A percentile compares a stretch with the other conserved stretches of the same genome.
These are phyloP conservation scores for Podaxis rugospora DNA, from an alignment of 768 basidiomycete genomes.

Conservation along the genomic window DNA sequence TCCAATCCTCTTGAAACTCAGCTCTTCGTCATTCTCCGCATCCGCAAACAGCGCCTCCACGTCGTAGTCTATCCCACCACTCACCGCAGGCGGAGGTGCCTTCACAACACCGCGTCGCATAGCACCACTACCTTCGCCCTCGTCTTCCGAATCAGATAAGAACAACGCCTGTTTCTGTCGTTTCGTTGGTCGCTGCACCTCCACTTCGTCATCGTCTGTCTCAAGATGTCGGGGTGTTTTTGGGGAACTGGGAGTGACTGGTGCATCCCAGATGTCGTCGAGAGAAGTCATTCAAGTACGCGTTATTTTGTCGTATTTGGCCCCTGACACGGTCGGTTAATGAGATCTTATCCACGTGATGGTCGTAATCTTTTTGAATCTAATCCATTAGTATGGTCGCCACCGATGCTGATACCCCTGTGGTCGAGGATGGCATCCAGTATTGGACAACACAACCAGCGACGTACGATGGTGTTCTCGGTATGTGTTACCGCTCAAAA, in stretches of 20 bases:
- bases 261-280: slow-evolving; percentile 60
- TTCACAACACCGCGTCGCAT: slow-evolving; percentile 10
- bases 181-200: slow-evolving; percentile 26
- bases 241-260: slow-evolving; percentile 25
- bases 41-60: slow-evolving; percentile 40
- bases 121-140: slow-evolving; percentile 32
- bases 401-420: slow-evolving; percentile 33
- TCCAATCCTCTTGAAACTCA: slow-evolving; percentile 43
- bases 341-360: slow-evolving; percentile 19
- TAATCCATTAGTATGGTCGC: background rate
- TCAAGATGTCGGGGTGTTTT: slow-evolving; percentile 10
- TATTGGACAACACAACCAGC: slow-evolving; percentile 88
- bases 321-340: slow-evolving; percentile 20
- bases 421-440: slow-evolving; percentile 70
- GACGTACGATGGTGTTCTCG: slow-evolving; percentile 83
- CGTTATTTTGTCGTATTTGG: slow-evolving; percentile 39
- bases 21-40: slow-evolving; percentile 29
- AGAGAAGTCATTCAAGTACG: slow-evolving; percentile 37
- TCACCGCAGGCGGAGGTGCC: slow-evolving; percentile 37
- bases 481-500: background rate
- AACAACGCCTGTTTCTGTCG: slow-evolving; percentile 45
- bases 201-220: slow-evolving; percentile 18
- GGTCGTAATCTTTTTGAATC: slow-evolving; percentile 5
- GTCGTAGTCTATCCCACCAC: slow-evolving; percentile 32
- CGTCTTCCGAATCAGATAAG: slow-evolving; percentile 55